Base-by-base conservation (phyloP, 805 yeast genomes). In the Yamadazyma insecticola region DNA sequence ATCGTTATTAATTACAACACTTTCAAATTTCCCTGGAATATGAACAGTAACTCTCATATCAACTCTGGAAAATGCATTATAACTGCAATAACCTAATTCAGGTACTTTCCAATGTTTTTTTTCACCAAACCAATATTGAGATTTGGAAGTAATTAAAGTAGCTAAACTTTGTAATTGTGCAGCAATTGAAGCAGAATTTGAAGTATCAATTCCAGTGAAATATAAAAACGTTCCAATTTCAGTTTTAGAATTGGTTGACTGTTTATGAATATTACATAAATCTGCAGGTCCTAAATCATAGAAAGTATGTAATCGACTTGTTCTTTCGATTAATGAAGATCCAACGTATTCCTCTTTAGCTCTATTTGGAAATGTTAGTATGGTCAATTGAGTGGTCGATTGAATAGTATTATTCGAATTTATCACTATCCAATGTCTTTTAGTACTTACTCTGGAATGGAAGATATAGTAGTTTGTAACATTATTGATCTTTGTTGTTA, bases 71-170 rank as follows among this genome's bases (percentile, higher is more conserved):
- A 81, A 65, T 5, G 65, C 65, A 51, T 81, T 81, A 60, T 74
- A 81, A 9, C 78, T 60, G 28, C 85, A 78, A 48, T 78, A 80
- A 0, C 82, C 74, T 27, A 84, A 76, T 48, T 79, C 75, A n/a
- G 77, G 74, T 8, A 84, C 85, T 44, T 75, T 78, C 72, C 77
- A 83, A 37, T 70, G 69, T 47, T 74, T 82, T 40, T 67, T 70
- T 49, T 78, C 85, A 10, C 89, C 88, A 60, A 82, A 84, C 95
- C 95, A 84, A 26, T 73, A 61, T 52, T 84, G 95, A 19, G 73
- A 60, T 36, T 72, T 76, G 16, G 71, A 55, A 10, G 67, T 61
- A 18, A 84, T 76, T 22, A 78, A 63, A 33, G 74, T 82, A 20
- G 87, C 80, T 41, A 84, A 53, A 5, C 76, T 71, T 50, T 81